A percentile compares a stretch with the other conserved stretches of the same genome.
Evolutionary conservation across 164 flowering plant species (phyloP).

Genomic region (Vitis rupestris): DNA sequence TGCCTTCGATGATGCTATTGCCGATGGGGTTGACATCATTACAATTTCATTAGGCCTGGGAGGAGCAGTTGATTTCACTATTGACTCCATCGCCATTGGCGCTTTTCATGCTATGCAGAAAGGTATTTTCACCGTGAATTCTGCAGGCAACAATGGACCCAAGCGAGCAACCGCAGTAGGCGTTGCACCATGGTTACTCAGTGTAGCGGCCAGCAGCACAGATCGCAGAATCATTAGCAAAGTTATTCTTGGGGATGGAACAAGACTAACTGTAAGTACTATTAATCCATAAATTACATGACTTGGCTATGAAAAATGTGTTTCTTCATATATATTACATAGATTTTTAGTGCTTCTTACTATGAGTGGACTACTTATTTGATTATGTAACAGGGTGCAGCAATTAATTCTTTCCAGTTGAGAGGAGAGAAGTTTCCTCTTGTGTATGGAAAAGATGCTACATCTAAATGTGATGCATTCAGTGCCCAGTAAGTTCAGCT

Average conservation of each 20-base stretch:
- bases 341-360: too few relatives aligned
- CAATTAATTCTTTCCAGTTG: slow-evolving; percentile 17
- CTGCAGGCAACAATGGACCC: slow-evolving; percentile 32
- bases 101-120: slow-evolving; percentile 37
- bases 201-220: slow-evolving; percentile 31
- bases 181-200: slow-evolving; percentile 33
- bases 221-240: slow-evolving; percentile 28
- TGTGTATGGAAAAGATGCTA: slow-evolving; percentile 12
- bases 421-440: slow-evolving; percentile 13
- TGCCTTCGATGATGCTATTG: slow-evolving; percentile 40
- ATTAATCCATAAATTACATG: too few relatives aligned
- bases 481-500: slow-evolving; percentile 3
- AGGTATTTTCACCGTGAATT: slow-evolving; percentile 19
- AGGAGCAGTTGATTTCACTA: neutral
- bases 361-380: neutral
- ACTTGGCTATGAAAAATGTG: too few relatives aligned
- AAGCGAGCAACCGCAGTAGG: neutral
- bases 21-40: slow-evolving; percentile 41
- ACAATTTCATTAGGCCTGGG: slow-evolving; percentile 16
- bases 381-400: slow-evolving; percentile 19
- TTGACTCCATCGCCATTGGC: slow-evolving; percentile 23
- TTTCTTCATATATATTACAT: too few relatives aligned
- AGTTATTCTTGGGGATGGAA: slow-evolving; percentile 30
- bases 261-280: too few relatives aligned
- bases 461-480: neutral